These are phyloP conservation scores for Pseudocercospora macadamiae DNA, from an alignment of 2,329 filamentous ascomycete genomes.

Conservation along the genomic window DNA sequence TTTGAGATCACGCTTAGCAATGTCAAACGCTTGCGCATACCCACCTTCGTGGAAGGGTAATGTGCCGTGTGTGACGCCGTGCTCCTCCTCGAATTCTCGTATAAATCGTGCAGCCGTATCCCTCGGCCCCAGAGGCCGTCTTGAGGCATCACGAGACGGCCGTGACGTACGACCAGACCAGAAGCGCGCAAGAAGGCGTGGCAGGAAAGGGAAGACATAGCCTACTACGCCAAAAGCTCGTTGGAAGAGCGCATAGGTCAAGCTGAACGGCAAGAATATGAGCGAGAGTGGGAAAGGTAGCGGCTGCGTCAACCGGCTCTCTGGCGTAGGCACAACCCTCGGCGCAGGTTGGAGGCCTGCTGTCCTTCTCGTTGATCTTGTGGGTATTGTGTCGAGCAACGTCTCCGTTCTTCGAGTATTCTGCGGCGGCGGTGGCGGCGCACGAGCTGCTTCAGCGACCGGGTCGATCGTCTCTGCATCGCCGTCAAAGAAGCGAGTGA, in stretches of 20 bases:
- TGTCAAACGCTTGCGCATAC: constrained; percentile 87
- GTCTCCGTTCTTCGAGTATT: constrained; percentile 71
- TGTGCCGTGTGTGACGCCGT: constrained; percentile 63
- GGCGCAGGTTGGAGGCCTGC: constrained; percentile 70
- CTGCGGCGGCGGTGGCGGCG: constrained; percentile 65
- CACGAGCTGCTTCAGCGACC: constrained; percentile 72
- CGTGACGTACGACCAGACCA: constrained; percentile 59
- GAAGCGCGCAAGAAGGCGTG: constrained; percentile 59
- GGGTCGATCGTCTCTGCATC: constrained; percentile 86
- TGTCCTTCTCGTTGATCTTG: constrained; percentile 34
- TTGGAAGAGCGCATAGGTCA: constrained; percentile 73
- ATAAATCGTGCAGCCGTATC: constrained; percentile 89
- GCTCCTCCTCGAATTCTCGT: constrained; percentile 93
- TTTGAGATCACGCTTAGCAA: constrained; percentile 87
- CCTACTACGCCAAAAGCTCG: constrained; percentile 72
- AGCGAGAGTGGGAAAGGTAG: constrained; percentile 77
- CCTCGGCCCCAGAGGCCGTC: constrained; percentile 77
- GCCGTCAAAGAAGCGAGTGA: constrained; percentile 96
- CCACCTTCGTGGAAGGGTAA: constrained; percentile 84
- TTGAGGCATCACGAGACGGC: constrained; percentile 62
- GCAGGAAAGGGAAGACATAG: constrained; percentile 79
- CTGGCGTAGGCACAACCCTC: constrained; percentile 77
- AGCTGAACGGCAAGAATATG: constrained; percentile 77
- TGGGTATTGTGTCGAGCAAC: constrained; percentile 59
- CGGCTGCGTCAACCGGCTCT: constrained; percentile 65